Conservation (phyloP, 2,329 filamentous ascomycete species). For the Cladorrhinum sp. region DNA sequence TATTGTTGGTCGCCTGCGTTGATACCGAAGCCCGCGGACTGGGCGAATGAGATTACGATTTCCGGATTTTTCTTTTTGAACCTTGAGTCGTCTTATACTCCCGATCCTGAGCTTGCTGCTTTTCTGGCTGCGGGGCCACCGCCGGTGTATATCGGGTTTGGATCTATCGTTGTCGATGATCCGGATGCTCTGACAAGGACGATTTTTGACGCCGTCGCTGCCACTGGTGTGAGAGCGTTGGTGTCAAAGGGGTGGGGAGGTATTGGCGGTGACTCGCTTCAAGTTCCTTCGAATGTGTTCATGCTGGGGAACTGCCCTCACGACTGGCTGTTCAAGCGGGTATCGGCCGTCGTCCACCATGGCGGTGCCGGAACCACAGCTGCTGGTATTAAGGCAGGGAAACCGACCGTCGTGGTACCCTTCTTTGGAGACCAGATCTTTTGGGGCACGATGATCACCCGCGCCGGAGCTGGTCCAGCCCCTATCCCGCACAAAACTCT, state of each 20-base stretch:
- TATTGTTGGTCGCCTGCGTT: constrained; percentile 88
- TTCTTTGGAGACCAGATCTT: constrained; percentile 87
- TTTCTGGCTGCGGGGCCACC: constrained; percentile 68
- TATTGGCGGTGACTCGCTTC: constrained; percentile 67
- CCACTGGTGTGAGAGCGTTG: constrained; percentile 69
- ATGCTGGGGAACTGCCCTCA: constrained; percentile 85
- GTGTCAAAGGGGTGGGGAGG: constrained; percentile 90
- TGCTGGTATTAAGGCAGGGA: constrained; percentile 76
- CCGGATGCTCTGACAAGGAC: constrained; percentile 66
- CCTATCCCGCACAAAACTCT: constrained; percentile 68
- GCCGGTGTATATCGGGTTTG: constrained; percentile 80
- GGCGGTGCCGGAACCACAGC: constrained; percentile 86
- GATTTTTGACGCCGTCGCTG: constrained; percentile 68
- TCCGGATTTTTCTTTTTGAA: constrained; percentile 76
- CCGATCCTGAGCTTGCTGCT: constrained; percentile 59
- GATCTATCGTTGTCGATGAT: constrained; percentile 77
- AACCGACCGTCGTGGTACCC: constrained; percentile 77
- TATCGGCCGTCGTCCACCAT: constrained; percentile 81
- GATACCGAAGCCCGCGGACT: constrained; percentile 60
- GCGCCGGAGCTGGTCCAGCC: constrained; percentile 67
- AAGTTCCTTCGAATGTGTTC: constrained; percentile 71
- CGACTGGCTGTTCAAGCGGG: constrained; percentile 82
- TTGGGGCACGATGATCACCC: constrained; percentile 74
- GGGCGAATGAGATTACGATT: constrained; percentile 67
- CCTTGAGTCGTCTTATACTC: constrained; percentile 62